These are phyloP conservation scores for Scortechinia acanthostroma DNA, from an alignment of 2,329 filamentous ascomycete genomes.

Conservation along the genomic window DNA sequence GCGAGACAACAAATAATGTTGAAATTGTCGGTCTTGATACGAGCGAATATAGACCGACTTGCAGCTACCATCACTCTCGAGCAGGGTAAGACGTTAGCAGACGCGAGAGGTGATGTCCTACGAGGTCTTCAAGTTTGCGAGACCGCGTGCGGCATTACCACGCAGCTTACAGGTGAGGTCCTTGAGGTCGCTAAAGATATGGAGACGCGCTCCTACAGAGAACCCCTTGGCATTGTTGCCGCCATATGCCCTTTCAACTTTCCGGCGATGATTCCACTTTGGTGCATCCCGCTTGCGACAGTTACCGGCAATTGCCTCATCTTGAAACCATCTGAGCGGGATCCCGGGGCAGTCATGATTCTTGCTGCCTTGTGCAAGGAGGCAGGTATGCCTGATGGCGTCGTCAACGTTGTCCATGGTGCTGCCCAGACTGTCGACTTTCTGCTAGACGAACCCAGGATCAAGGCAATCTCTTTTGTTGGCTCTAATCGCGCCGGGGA, in stretches of 20 bases:
- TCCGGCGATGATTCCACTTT: constrained; percentile 65
- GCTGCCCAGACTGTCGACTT: constrained; percentile 60
- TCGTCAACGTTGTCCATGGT: constrained; percentile 63
- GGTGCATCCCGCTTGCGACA: constrained; percentile 58
- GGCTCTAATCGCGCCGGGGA: constrained; percentile 64
- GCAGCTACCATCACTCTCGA: constrained; percentile 60
- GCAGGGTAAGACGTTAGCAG: constrained; percentile 63
- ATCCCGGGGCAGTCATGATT: constrained; percentile 60
- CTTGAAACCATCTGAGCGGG: constrained; percentile 61
- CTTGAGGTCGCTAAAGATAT: constrained; percentile 66
- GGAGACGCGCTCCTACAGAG: constrained; percentile 60
- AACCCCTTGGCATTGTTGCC: constrained; percentile 57
- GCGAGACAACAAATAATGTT: constrained; percentile 58
- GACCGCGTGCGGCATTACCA: constrained; percentile 61
- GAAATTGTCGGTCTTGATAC: constrained; percentile 56
- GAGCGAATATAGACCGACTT: constrained; percentile 57
- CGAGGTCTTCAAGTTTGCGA: constrained; percentile 61
- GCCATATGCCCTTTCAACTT: constrained; percentile 67
- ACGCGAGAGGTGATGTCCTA: constrained; percentile 60
- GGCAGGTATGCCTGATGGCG: constrained; percentile 57
- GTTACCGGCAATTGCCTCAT: constrained; percentile 59
- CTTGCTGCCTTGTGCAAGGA: constrained; percentile 36
- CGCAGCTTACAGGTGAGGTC: constrained; percentile 58
- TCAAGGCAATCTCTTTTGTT: constrained; percentile 65
- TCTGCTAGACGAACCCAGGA: constrained; percentile 60